Conservation (phyloP, 2,329 filamentous ascomycete genomes). For the Alternaria sp. region DNA sequence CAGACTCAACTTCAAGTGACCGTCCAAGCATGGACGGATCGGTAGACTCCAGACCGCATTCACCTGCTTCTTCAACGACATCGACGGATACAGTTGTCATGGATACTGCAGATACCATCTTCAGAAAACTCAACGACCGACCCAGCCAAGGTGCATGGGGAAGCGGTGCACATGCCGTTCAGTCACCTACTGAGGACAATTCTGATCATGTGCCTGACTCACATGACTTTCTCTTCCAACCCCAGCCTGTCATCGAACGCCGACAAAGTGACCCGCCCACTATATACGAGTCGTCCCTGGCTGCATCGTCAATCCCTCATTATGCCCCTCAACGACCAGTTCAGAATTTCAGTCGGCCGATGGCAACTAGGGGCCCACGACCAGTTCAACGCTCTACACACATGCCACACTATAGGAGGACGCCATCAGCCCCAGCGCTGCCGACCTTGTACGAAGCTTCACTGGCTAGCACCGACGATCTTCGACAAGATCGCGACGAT, state of each 20-base stretch:
- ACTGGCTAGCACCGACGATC: constrained; percentile 35
- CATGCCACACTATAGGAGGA: constrained; percentile 25
- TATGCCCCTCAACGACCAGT: constrained; percentile 29
- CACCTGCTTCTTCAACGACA: constrained; percentile 32
- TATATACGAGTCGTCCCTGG: constrained; percentile 19
- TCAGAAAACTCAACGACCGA: constrained; percentile 38
- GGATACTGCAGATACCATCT: constrained; percentile 39
- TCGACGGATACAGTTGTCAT: constrained; percentile 34
- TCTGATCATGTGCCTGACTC: constrained; percentile 34
- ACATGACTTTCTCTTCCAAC: constrained; percentile 40
- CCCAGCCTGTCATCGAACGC: constrained; percentile 13
- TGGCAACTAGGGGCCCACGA: constrained; percentile 15
- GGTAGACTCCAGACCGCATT: constrained; percentile 23
- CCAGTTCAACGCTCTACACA: constrained; percentile 16
- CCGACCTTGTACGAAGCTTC: constrained; percentile 47
- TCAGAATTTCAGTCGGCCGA: constrained; percentile 38
- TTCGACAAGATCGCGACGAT: not conserved
- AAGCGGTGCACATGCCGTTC: constrained; percentile 21
- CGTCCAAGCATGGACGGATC: constrained; percentile 19
- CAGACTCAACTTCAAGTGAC: constrained; percentile 14
- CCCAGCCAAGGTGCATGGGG: constrained; percentile 29
- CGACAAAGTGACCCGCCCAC: constrained; percentile 20
- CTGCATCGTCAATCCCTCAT: constrained; percentile 20
- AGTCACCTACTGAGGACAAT: constrained; percentile 18
- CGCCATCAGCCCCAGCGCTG: constrained; percentile 29